Evolutionary conservation across 192 early-diverging fungal species (phyloP).

Genomic region (Oehlia diaphana): DNA sequence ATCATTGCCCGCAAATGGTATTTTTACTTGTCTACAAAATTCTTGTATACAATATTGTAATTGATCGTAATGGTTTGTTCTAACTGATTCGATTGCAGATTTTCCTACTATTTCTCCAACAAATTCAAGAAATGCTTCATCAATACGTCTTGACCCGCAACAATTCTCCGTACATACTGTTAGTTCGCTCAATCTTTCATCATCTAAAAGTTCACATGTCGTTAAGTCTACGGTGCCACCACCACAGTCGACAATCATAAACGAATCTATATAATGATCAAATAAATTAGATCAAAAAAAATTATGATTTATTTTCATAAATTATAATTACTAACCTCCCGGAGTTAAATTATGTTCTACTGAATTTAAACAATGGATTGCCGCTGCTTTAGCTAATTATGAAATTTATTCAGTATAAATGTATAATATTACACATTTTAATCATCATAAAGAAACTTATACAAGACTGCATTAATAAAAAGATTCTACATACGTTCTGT

Average conservation of each 20-base stretch:
- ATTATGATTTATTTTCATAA: neutral
- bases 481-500: neutral
- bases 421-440: too few relatives aligned
- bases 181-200: conserved; percentile 45
- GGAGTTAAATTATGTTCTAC: neutral
- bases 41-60: conserved; percentile 11
- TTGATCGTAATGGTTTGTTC: conserved; percentile 23
- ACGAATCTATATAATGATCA: conserved; percentile 29
- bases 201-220: conserved; percentile 33
- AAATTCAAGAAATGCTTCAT: conserved; percentile 45
- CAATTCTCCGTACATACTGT: conserved; percentile 52
- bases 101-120: conserved; percentile 43
- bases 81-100: conserved; percentile 26
- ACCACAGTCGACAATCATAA: conserved; percentile 61
- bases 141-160: conserved; percentile 51
- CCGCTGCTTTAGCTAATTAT: conserved; percentile 21
- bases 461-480: too few relatives aligned
- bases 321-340: neutral
- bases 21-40: neutral
- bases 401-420: too few relatives aligned
- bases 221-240: conserved; percentile 62
- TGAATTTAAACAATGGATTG: conserved; percentile 15
- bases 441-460: too few relatives aligned
- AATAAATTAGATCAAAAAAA: neutral
- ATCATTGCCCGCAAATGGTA: neutral